A percentile compares a stretch with the other conserved stretches of the same genome.
These are phyloP conservation scores for Urochloa ruziziensis DNA, from an alignment of 176 grass and related monocot species.

Conservation along the genomic window DNA sequence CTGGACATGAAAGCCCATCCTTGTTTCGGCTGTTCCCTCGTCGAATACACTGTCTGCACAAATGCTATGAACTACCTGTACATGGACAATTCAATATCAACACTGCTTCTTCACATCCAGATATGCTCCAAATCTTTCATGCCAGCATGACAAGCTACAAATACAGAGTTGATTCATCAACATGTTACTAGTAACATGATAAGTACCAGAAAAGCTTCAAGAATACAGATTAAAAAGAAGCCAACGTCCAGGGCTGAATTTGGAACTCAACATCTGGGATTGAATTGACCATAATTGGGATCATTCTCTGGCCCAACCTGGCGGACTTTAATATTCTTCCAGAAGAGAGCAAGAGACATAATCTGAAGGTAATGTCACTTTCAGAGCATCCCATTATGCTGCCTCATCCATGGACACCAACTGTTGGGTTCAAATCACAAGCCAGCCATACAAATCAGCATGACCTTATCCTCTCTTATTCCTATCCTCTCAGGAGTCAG, in stretches of 20 bases:
- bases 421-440: not conserved
- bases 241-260: not conserved
- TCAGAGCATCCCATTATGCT: conserved; percentile 13
- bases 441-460: not conserved
- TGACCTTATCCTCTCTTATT: conserved; percentile 26
- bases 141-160: not conserved
- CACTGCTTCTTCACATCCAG: conserved; percentile 19
- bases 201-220: not conserved
- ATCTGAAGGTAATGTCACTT: conserved; percentile 11
- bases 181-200: not conserved
- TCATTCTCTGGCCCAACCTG: not conserved
- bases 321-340: not conserved
- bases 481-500: conserved; percentile 12
- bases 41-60: not conserved
- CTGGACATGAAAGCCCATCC: not conserved
- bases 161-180: not conserved
- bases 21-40: not conserved
- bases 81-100: conserved; percentile 2
- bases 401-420: conserved; percentile 28
- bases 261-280: conserved; percentile 7
- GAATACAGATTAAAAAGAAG: not conserved
- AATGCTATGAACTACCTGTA: not conserved
- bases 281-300: too few relatives aligned
- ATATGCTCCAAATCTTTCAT: not conserved
- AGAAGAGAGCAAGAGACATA: conserved; percentile 1